These are phyloP conservation scores for Trametes versicolor DNA, from an alignment of 1,284 basidiomycete species.

Conservation along the genomic window DNA sequence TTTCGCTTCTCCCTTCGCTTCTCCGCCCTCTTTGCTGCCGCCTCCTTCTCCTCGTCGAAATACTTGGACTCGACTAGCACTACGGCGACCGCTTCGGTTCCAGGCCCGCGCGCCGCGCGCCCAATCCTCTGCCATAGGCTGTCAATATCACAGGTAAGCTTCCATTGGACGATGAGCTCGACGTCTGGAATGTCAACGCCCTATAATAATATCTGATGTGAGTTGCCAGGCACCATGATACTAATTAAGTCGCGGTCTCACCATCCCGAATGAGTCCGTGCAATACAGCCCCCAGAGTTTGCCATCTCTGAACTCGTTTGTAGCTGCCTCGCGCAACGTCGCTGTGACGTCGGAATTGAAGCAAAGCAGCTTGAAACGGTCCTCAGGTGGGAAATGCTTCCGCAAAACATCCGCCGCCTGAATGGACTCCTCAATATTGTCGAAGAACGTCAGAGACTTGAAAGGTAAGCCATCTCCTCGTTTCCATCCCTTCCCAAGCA, in stretches of 20 bases:
- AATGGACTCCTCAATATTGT: slow-evolving; percentile 42
- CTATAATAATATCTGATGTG: slow-evolving; percentile 27
- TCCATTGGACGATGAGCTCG: slow-evolving; percentile 46
- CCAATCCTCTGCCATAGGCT: slow-evolving; percentile 37
- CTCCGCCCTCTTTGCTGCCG: slow-evolving; percentile 2
- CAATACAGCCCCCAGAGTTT: slow-evolving; percentile 34
- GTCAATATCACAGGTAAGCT: slow-evolving; percentile 19
- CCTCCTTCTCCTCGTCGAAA: slow-evolving; percentile 25
- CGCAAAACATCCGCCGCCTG: slow-evolving; percentile 33
- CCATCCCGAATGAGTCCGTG: slow-evolving; percentile 47
- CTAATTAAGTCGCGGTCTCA: no score
- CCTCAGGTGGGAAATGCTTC: slow-evolving; percentile 28
- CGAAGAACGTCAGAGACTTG: slow-evolving; percentile 46
- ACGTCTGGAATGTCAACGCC: slow-evolving; percentile 48
- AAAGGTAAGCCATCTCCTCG: slow-evolving; percentile 11
- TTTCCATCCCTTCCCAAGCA: slow-evolving; percentile 38
- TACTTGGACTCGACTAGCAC: slow-evolving; percentile 29
- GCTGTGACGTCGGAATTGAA: slow-evolving; percentile 45
- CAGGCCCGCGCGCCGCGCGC: slow-evolving; percentile 27
- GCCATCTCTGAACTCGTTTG: slow-evolving; percentile 23
- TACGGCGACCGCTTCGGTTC: slow-evolving; percentile 20
- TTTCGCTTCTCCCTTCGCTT: slow-evolving; percentile 7
- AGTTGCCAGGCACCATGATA: no score
- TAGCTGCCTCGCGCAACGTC: slow-evolving; percentile 34
- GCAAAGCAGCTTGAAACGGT: slow-evolving; percentile 40